A percentile compares a stretch with the other conserved stretches of the same genome.
Conservation (phyloP, 2,329 filamentous ascomycete species). For the Trichoderma pleuroti region DNA sequence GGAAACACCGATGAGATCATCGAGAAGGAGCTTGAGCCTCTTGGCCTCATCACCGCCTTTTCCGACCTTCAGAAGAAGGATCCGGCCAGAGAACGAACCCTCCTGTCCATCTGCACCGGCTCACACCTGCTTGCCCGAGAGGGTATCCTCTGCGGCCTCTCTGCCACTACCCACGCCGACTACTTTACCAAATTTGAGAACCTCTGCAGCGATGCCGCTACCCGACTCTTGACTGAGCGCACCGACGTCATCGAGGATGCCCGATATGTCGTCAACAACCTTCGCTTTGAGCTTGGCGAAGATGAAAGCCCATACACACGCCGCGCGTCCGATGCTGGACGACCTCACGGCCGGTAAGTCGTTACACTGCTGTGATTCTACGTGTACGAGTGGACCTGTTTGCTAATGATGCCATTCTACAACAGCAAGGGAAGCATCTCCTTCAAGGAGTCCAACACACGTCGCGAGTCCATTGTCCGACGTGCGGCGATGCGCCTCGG, state of each 20-base stretch:
- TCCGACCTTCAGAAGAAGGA: slow-evolving; percentile 77
- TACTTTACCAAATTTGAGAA: slow-evolving; percentile 77
- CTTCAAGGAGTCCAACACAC: slow-evolving; percentile 68
- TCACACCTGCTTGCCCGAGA: slow-evolving; percentile 72
- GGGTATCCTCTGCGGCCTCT: slow-evolving; percentile 73
- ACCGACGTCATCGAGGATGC: slow-evolving; percentile 78
- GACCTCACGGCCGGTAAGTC: slow-evolving; percentile 58
- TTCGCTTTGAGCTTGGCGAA: slow-evolving; percentile 78
- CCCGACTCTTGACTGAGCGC: slow-evolving; percentile 67
- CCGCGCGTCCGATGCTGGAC: slow-evolving; percentile 65
- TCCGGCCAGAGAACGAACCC: slow-evolving; percentile 73
- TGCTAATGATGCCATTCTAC: slow-evolving; percentile 23
- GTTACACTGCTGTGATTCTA: too few species aligned
- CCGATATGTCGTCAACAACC: slow-evolving; percentile 87
- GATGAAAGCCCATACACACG: slow-evolving; percentile 82
- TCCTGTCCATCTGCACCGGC: slow-evolving; percentile 77
- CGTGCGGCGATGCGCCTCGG: slow-evolving; percentile 71
- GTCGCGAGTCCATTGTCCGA: slow-evolving; percentile 76
- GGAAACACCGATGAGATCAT: slow-evolving; percentile 63
- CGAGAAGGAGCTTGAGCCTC: slow-evolving; percentile 64
- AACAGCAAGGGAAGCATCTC: slow-evolving; percentile 78
- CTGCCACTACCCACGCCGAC: slow-evolving; percentile 80
- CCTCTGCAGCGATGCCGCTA: slow-evolving; percentile 70
- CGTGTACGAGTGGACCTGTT: not conserved
- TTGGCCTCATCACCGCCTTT: slow-evolving; percentile 71